Evolutionary conservation across 106 monocot species (phyloP).

Genomic region (Xerophyta viscosa): DNA sequence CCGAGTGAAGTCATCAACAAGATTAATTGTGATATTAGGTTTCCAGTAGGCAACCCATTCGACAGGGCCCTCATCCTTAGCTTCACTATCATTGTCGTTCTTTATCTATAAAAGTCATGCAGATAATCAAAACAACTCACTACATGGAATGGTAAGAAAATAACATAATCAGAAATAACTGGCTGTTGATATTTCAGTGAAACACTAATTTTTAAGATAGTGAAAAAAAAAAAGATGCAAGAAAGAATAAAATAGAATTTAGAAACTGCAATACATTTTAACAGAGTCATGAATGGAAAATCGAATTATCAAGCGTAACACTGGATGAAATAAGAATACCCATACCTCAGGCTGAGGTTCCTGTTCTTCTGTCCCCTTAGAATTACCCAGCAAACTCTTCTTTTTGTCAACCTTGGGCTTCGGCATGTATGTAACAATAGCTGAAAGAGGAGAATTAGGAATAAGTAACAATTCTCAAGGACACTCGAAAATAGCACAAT

Average conservation of each 20-base stretch:
- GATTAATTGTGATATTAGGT: conserved; percentile 89
- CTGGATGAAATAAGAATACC: no score
- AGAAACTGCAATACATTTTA: no score
- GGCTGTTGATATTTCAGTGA: no score
- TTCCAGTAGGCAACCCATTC: conserved; percentile 97
- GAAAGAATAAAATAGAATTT: no score
- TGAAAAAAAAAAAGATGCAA: no score
- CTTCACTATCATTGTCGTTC: conserved; percentile 20
- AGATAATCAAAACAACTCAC: no score
- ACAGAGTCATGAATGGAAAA: no score
- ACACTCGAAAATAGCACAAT: background rate
- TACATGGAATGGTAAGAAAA: no score
- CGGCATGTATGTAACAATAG: conserved; percentile 70
- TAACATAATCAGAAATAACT: no score
- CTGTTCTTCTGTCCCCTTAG: conserved; percentile 24
- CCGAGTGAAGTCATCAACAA: conserved; percentile 87
- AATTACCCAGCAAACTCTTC: conserved; percentile 66
- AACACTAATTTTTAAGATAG: no score
- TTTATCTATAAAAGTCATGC: conserved; percentile 34
- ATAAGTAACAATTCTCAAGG: background rate
- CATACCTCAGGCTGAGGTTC: conserved; percentile 37
- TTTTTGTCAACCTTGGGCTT: conserved; percentile 73
- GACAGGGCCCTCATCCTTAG: conserved; percentile 42
- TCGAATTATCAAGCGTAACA: no score
- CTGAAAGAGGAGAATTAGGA: conserved; percentile 20